A percentile compares a stretch with the other conserved stretches of the same genome.
These are phyloP conservation scores for Cryptococcus jaspeensis DNA, from an alignment of 1,284 basidiomycete species.

Conservation along the genomic window DNA sequence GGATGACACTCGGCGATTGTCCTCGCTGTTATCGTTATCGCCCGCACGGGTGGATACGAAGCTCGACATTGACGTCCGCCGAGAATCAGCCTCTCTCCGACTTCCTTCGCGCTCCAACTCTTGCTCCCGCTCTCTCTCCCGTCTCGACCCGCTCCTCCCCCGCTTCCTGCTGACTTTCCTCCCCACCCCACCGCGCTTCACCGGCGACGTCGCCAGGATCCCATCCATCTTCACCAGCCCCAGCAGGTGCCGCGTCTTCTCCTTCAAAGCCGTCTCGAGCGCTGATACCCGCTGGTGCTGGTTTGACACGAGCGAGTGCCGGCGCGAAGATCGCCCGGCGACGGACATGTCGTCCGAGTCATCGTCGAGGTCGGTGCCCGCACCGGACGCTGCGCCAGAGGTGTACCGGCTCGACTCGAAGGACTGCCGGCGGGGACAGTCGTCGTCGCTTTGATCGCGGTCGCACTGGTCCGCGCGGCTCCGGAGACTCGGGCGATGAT, in stretches of 20 bases:
- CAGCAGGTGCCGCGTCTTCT: constrained; percentile 39
- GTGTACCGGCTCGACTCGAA: constrained; percentile 39
- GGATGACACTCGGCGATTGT: constrained; percentile 2
- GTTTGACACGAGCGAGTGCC: background rate
- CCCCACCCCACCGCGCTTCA: background rate
- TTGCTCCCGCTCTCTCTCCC: background rate
- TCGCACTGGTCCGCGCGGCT: background rate
- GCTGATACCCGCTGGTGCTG: constrained; percentile 21
- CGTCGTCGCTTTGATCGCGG: constrained; percentile 15
- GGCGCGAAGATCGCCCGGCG: background rate
- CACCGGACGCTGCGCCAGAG: constrained; percentile 21
- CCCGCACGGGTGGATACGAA: constrained; percentile 10
- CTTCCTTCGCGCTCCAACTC: background rate
- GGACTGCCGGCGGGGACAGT: constrained; percentile 29
- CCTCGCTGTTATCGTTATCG: constrained; percentile 3
- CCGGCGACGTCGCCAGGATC: constrained; percentile 20
- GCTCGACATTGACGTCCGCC: constrained; percentile 31
- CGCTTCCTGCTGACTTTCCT: background rate
- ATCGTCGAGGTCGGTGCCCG: constrained; percentile 30
- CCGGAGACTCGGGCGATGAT: background rate
- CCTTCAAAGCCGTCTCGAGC: constrained; percentile 35
- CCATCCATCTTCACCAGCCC: constrained; percentile 38
- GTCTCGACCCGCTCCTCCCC: background rate
- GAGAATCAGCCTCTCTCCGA: constrained; percentile 4
- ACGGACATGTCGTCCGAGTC: constrained; percentile 17